phyloP scores from a whole-genome alignment of 1,284 basidiomycete species.

The Rhodotorula sp. region DNA sequence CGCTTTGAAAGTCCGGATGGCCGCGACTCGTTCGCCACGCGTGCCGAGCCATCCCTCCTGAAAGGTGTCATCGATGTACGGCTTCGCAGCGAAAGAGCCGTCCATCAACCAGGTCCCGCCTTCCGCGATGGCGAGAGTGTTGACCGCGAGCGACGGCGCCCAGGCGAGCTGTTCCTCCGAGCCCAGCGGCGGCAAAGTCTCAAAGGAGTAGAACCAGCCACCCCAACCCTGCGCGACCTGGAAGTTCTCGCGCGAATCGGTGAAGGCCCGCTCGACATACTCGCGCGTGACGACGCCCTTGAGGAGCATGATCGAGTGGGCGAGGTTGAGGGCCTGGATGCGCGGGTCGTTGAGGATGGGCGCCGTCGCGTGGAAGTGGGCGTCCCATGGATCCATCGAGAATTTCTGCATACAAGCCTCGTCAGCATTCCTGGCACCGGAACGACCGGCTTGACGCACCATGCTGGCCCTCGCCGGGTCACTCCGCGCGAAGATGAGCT shows the following conservation, averaged over 20 bases:
- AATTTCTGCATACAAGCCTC: conserved; percentile 33
- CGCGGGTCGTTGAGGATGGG: conserved; percentile 37
- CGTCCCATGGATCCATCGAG: conserved; percentile 40
- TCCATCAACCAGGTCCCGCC: conserved; percentile 17
- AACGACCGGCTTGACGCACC: conserved; percentile 21
- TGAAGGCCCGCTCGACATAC: conserved; percentile 4
- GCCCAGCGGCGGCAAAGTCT: conserved; percentile 1
- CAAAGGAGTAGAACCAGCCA: conserved; percentile 39
- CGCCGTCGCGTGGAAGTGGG: conserved; percentile 32
- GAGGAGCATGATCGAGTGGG: conserved; percentile 33
- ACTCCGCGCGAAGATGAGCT: conserved; percentile 33
- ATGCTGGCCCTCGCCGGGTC: conserved; percentile 32
- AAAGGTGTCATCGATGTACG: conserved; percentile 16
- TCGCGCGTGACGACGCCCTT: conserved; percentile 20
- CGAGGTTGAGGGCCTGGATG: conserved; percentile 31
- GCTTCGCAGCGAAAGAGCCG: conserved; percentile 9
- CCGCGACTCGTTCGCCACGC: conserved; percentile 23
- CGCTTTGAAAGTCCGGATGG: conserved; percentile 29
- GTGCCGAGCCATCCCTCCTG: conserved; percentile 23
- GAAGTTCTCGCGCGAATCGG: conserved; percentile 35
- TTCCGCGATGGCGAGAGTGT: conserved; percentile 12
- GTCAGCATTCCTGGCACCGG: too few species aligned
- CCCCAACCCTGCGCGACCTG: conserved; percentile 37
- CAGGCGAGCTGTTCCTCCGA: background rate
- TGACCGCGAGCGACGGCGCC: conserved; percentile 5